Percentiles rank a stretch among this genome's conserved stretches.
phyloP scores from a whole-genome alignment of 2,329 filamentous ascomycete genomes.

The Epichloe coenophiala region DNA sequence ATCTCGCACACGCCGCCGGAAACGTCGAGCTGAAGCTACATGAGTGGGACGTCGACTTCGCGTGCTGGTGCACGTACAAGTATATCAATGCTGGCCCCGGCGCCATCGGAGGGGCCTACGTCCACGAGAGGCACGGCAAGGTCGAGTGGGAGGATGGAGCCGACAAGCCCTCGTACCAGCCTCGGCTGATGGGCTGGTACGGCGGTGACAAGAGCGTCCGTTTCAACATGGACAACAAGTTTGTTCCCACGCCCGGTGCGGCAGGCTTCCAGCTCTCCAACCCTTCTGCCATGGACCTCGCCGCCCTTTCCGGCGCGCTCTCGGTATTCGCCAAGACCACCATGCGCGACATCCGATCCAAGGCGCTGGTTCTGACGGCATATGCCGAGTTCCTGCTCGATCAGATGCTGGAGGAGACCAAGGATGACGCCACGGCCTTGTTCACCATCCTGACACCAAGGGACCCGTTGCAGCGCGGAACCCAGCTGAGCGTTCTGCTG shows the following conservation, averaged over 20 bases:
- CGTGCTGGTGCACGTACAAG: constrained; percentile 90
- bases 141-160: constrained; percentile 30
- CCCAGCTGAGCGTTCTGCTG: constrained; percentile 65
- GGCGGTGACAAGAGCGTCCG: constrained; percentile 63
- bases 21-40: constrained; percentile 71
- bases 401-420: constrained; percentile 22
- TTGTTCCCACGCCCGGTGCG: constrained; percentile 65
- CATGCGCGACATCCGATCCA: constrained; percentile 55
- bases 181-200: constrained; percentile 74
- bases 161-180: constrained; percentile 35
- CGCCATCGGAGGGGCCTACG: constrained; percentile 68
- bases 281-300: constrained; percentile 63
- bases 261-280: constrained; percentile 79
- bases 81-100: constrained; percentile 83
- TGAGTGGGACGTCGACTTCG: constrained; percentile 86
- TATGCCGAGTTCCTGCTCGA: constrained; percentile 61
- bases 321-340: constrained; percentile 59
- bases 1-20: constrained; percentile 74
- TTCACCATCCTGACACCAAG: constrained; percentile 58
- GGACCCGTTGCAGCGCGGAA: constrained; percentile 54
- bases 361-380: constrained; percentile 59
- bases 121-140: constrained; percentile 59
- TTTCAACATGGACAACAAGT: constrained; percentile 74
- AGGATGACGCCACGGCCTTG: constrained; percentile 18
- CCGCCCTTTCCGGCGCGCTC: constrained; percentile 58